These are phyloP conservation scores for Cystoderma amianthinum DNA, from an alignment of 768 basidiomycete genomes.

Conservation along the genomic window DNA sequence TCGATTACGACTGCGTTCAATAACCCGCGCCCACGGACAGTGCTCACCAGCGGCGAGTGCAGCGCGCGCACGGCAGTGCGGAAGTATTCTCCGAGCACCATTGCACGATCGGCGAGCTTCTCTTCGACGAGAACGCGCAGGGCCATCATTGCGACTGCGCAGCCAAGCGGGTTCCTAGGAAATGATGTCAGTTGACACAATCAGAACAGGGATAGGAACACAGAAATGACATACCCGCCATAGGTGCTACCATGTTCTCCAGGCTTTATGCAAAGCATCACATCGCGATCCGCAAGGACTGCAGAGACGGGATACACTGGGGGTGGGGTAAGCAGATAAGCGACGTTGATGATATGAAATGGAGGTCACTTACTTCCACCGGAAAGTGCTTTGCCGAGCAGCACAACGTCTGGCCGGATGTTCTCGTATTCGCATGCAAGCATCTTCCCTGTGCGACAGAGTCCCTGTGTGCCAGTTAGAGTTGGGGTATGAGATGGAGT, in stretches of 20 bases:
- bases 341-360: slow-evolving; percentile 3
- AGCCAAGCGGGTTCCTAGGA: slow-evolving; percentile 83
- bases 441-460: slow-evolving; percentile 92
- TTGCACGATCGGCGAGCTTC: slow-evolving; percentile 74
- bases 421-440: slow-evolving; percentile 84
- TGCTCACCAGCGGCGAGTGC: slow-evolving; percentile 63
- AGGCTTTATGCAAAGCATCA: slow-evolving; percentile 92
- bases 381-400: slow-evolving; percentile 94
- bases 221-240: slow-evolving; percentile 60
- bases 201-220: slow-evolving; percentile 1
- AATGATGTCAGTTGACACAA: slow-evolving; percentile 1
- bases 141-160: slow-evolving; percentile 93
- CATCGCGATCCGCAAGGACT: slow-evolving; percentile 82
- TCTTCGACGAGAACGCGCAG: slow-evolving; percentile 89
- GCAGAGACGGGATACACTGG: slow-evolving; percentile 94
- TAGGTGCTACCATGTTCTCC: slow-evolving; percentile 97
- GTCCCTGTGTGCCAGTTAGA: slow-evolving; percentile 41
- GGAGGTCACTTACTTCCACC: slow-evolving; percentile 66
- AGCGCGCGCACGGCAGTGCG: slow-evolving; percentile 53
- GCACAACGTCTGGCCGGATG: slow-evolving; percentile 85
- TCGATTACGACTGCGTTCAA: slow-evolving; percentile 94
- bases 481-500: slow-evolving; percentile 1
- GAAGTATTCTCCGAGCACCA: slow-evolving; percentile 76
- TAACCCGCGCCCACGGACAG: slow-evolving; percentile 82
- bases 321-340: neutral